A percentile compares a stretch with the other conserved stretches of the same genome.
Evolutionary conservation across 2,329 filamentous ascomycete genomes (phyloP).

Genomic region (Exophiala calicioides): DNA sequence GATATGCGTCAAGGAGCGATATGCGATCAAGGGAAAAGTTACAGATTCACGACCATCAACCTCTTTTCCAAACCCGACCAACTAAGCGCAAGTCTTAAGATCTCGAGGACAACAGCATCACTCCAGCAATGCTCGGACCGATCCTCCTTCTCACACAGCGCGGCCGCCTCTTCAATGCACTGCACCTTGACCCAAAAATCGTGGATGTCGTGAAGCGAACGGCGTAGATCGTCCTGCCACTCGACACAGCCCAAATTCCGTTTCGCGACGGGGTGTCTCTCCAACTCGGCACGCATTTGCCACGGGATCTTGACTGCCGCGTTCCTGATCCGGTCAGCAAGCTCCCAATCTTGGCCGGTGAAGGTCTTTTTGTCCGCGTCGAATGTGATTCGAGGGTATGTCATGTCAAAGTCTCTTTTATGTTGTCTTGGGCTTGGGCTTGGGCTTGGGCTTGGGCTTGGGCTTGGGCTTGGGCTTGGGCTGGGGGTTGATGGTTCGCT

Average conservation of each 20-base stretch:
- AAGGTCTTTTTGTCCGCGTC: background rate
- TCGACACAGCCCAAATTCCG: background rate
- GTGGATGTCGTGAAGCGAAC: conserved; percentile 4
- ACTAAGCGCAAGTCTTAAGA: conserved; percentile 1
- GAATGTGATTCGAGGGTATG: background rate
- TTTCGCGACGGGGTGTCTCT: background rate
- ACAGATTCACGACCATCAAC: conserved; percentile 3
- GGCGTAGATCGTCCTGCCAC: conserved; percentile 4
- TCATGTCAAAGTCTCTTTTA: background rate
- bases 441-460: background rate
- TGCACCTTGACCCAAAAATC: conserved; percentile 5
- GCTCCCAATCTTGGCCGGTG: background rate
- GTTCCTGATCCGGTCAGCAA: background rate
- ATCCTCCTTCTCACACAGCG: conserved; percentile 2
- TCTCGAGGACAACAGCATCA: conserved; percentile 7
- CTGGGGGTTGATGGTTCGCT: no score
- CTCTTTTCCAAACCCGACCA: conserved; percentile 1
- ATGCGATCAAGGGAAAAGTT: background rate
- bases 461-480: no score
- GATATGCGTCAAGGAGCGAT: no score
- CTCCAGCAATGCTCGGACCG: conserved; percentile 5
- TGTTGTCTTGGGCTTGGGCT: background rate
- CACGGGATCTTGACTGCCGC: background rate
- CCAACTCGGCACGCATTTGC: background rate
- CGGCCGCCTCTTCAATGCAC: conserved; percentile 4